A percentile compares a stretch with the other conserved stretches of the same genome.
These are phyloP conservation scores for Trichoderma asperelloides DNA, from an alignment of 495 filamentous ascomycete species.

Conservation along the genomic window DNA sequence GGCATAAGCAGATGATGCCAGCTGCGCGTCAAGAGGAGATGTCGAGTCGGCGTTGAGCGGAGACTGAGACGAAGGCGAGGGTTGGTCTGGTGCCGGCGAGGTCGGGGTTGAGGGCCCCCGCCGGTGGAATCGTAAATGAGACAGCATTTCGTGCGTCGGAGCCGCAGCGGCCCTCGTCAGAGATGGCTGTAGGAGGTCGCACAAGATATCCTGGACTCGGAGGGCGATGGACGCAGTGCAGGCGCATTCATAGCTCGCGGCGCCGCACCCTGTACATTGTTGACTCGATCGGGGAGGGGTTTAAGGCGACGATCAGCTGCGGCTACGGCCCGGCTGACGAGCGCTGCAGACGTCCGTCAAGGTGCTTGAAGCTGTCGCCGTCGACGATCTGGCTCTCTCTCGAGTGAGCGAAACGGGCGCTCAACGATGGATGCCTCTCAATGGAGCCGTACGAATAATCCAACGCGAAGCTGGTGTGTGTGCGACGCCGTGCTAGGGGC, in stretches of 20 bases:
- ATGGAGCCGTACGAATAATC: not conserved
- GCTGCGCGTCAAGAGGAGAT: slow-evolving; percentile 31
- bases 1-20: slow-evolving; percentile 28
- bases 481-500: not conserved
- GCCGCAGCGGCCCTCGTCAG: not conserved
- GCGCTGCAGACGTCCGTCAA: not conserved
- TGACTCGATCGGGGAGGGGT: not conserved
- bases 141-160: slow-evolving; percentile 33
- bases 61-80: slow-evolving; percentile 28
- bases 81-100: slow-evolving; percentile 35
- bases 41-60: slow-evolving; percentile 26
- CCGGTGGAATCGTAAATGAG: slow-evolving; percentile 46
- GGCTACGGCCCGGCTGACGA: not conserved
- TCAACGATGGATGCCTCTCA: not conserved
- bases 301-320: not conserved
- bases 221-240: not conserved
- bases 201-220: not conserved
- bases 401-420: not conserved
- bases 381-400: not conserved
- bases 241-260: slow-evolving; percentile 1
- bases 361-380: not conserved
- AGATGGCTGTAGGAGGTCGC: not conserved
- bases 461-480: slow-evolving; percentile 1
- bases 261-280: not conserved
- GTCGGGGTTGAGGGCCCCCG: slow-evolving; percentile 44